Base-by-base conservation (phyloP, 2,329 filamentous ascomycete species). In the Phialocephala sp. region DNA sequence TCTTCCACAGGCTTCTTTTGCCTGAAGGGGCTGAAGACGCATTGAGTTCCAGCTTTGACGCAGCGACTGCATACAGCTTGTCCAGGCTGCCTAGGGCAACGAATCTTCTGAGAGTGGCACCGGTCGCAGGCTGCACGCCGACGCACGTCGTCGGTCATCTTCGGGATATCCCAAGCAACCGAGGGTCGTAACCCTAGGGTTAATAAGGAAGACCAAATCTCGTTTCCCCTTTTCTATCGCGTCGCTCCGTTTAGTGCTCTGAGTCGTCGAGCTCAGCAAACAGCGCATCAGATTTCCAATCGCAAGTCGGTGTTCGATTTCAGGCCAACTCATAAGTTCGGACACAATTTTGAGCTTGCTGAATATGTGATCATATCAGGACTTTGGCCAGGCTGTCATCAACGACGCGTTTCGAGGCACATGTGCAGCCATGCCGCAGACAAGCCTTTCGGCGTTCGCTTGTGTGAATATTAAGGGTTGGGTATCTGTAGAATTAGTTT, bases 31-130 rank as follows among this genome's bases (percentile, higher is more conserved):
- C 81, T 83, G 69, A 81, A 84, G 54, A 80, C 63, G 64, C 81
- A 84, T 6, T 73, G 54, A 1, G 76, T 74, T 36, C 76, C 73
- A 24, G 80, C 80, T 68, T 79, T 83, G 24, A 74, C 67, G 66
- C 81, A 84, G 36, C 81, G 78, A 9, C 75, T 74, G 67, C 81
- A 84, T 12, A 72, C 71, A 6, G 72, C 63, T 35, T 75, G 75
- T 0, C 77, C 78, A 0, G 75, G 65, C 35, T 77, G 74, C 61
- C 81, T 81, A 5, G 79, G 79, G 59, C 82, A 84, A 71, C 77
- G 77, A 14, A 83, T 74, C 71, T 84, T 83, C 45, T 84, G 82
- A 20, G 77, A 75, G 66, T 83, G 81, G 47, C 82, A 84, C 47
- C 82, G 74, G 71, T 81, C 79, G 66, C 79, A 82, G 15, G 79